Evolutionary conservation across 2,329 filamentous ascomycete species (phyloP).

Genomic region (Xylariaceae sp.): DNA sequence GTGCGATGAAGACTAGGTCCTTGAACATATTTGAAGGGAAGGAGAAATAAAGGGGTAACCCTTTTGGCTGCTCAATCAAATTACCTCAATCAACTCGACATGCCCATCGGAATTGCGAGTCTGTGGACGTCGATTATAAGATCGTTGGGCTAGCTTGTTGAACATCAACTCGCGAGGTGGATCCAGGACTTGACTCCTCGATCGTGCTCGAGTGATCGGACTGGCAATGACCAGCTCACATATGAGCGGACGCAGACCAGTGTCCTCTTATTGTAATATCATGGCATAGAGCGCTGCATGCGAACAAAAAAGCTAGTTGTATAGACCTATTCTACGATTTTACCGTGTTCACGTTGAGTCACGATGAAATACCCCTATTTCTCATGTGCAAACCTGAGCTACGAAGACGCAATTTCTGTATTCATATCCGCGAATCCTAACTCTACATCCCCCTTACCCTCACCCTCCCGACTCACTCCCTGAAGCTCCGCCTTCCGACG

Average conservation of each 20-base stretch:
- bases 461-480: conserved; percentile 14
- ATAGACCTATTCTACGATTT: conserved; percentile 20
- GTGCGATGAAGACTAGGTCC: conserved; percentile 36
- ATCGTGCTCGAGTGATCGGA: not conserved
- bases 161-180: not conserved
- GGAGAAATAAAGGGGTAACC: not conserved
- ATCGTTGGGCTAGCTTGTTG: not conserved
- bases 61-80: not conserved
- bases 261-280: conserved; percentile 28
- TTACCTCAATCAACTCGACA: not conserved
- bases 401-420: conserved; percentile 15
- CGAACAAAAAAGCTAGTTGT: conserved; percentile 19
- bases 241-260: conserved; percentile 5
- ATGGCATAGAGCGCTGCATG: conserved; percentile 28
- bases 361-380: not conserved
- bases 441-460: conserved; percentile 15
- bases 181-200: not conserved
- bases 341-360: not conserved
- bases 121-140: not conserved
- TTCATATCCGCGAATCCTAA: conserved; percentile 22
- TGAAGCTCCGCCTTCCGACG: conserved; percentile 43
- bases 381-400: not conserved
- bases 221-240: conserved; percentile 1
- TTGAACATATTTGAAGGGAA: not conserved
- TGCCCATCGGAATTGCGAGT: not conserved